phyloP scores from a whole-genome alignment of 768 basidiomycete species.

The Hygrophorus russula region DNA sequence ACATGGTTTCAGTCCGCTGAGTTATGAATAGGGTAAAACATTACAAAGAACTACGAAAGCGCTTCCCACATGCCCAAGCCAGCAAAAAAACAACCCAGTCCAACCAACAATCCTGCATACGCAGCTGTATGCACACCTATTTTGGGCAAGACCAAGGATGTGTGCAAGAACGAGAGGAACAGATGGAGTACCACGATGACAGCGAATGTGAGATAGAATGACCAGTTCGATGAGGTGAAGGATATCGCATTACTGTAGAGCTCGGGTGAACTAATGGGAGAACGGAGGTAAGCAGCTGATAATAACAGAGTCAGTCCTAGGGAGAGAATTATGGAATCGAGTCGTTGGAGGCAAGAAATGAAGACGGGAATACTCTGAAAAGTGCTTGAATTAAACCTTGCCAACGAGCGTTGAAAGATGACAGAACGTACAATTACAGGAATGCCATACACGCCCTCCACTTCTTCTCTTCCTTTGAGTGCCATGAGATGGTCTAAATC shows the following conservation, averaged over 20 bases:
- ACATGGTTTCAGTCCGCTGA: too few relatives aligned
- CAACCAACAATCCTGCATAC: slow-evolving; percentile 56
- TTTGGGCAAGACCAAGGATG: slow-evolving; percentile 53
- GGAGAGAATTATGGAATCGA: slow-evolving; percentile 63
- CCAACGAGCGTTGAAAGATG: neutral
- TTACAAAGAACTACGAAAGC: slow-evolving; percentile 25
- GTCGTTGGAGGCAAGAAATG: slow-evolving; percentile 63
- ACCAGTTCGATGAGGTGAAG: neutral
- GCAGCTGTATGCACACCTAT: slow-evolving; percentile 71
- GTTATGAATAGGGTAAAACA: too few relatives aligned
- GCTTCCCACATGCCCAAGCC: slow-evolving; percentile 68
- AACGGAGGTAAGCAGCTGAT: slow-evolving; percentile 49
- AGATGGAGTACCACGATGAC: slow-evolving; percentile 37
- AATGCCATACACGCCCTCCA: slow-evolving; percentile 73
- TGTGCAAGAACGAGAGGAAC: slow-evolving; percentile 51
- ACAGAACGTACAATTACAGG: slow-evolving; percentile 66
- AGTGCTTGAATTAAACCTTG: slow-evolving; percentile 4
- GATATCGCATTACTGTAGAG: neutral
- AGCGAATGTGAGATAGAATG: slow-evolving; percentile 29
- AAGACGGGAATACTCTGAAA: slow-evolving; percentile 57
- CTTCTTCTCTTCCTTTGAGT: slow-evolving; percentile 57
- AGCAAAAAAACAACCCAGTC: slow-evolving; percentile 59
- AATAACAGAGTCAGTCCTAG: slow-evolving; percentile 56
- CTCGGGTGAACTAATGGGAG: slow-evolving; percentile 21
- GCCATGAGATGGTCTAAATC: slow-evolving; percentile 58